Base-by-base conservation (phyloP, 2,329 filamentous ascomycete species). In the Pyrenochaeta sp. region DNA sequence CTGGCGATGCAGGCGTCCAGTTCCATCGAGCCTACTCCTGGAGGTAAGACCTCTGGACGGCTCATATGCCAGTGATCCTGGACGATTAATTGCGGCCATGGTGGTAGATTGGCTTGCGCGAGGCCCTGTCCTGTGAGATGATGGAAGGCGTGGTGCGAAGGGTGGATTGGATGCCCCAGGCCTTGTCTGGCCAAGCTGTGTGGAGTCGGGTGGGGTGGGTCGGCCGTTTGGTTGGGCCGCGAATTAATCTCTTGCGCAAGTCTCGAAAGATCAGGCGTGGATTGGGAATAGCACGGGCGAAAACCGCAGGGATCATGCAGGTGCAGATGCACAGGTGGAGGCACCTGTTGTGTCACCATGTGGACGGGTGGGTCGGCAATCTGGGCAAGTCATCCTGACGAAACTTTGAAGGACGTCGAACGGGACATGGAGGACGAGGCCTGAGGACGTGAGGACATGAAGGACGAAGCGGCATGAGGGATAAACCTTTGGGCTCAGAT, bases 211-310 rank as follows among this genome's bases (percentile, higher is more conserved):
- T 35, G 35, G 41, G 30, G 19, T 31, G 41, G 39, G 24, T 22
- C 37, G 29, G n/a, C n/a, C n/a, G n/a, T n/a, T n/a, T 57, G 56
- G 52, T 57, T 55, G 56, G 55, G 30, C 37, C 13, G 31, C 32
- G 35, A 44, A 15, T 53, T 36, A 27, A 35, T 35, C 24, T 42
- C 41, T 44, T 44, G 48, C 46, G 44, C 48, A 55, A 51, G 44
- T 47, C 28, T 26, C 46, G 44, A 45, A 55, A 51, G 44, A 44
- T 28, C 23, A 41, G 30, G 44, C 35, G 36, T 51, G 34, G 21
- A 53, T 53, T 45, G 43, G 42, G 52, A 44, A 39, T 35, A 34
- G 23, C 47, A 46, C 48, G 48, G n/a, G n/a, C 43, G 26, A 35
- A 42, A 27, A 41, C 46, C 35, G 48, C 48, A 51, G 48, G 42